These are phyloP conservation scores for Ophiocordyceps camponoti-saundersi DNA, from an alignment of 2,329 filamentous ascomycete species.

Conservation along the genomic window DNA sequence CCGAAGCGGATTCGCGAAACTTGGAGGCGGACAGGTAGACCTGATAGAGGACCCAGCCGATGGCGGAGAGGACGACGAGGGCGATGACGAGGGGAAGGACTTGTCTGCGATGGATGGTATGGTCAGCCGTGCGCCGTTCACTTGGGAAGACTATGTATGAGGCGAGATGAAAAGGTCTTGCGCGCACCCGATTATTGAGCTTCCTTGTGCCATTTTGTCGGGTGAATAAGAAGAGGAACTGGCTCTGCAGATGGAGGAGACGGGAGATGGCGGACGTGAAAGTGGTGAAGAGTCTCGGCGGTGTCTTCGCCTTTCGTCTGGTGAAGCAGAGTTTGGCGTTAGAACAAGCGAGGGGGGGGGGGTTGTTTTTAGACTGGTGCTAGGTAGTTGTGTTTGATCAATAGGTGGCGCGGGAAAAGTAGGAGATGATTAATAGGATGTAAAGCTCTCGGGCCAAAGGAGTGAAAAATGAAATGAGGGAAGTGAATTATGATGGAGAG, in stretches of 20 bases:
- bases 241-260: neutral
- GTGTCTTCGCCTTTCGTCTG: too few relatives aligned
- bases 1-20: constrained; percentile 46
- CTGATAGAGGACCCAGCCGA: constrained; percentile 56
- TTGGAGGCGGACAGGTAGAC: constrained; percentile 52
- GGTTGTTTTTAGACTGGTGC: too few relatives aligned
- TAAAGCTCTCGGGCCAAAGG: neutral
- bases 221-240: neutral
- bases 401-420: neutral
- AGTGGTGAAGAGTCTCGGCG: too few relatives aligned
- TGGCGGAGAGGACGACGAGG: constrained; percentile 30
- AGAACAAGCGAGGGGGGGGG: too few relatives aligned
- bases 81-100: constrained; percentile 51
- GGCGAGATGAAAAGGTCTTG: neutral
- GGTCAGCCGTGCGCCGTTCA: neutral
- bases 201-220: neutral
- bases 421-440: neutral
- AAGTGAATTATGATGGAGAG: neutral
- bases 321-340: too few relatives aligned
- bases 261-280: neutral
- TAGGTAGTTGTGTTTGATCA: neutral
- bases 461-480: neutral
- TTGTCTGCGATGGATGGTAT: constrained; percentile 22
- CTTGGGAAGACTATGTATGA: neutral
- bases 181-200: neutral